Conservation (phyloP, 345 rosid genomes). For the Mercurialis annua region DNA sequence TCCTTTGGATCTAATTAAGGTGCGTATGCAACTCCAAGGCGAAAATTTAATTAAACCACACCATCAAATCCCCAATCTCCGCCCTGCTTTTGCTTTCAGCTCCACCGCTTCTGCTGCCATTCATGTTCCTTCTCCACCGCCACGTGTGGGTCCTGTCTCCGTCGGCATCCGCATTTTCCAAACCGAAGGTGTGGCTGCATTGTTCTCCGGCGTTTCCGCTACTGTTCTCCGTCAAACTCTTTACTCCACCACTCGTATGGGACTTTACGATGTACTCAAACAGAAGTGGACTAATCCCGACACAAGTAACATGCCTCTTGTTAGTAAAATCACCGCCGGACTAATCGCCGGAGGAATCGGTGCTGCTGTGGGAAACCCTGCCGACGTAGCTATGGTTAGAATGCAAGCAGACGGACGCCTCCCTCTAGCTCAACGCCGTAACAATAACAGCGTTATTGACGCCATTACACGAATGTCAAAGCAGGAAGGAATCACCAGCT, state of each 20-base stretch:
- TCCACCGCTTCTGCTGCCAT: constrained; percentile 36
- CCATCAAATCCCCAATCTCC: constrained; percentile 27
- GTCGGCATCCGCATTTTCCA: constrained; percentile 58
- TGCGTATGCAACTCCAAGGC: constrained; percentile 83
- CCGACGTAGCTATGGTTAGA: constrained; percentile 82
- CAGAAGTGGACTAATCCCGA: constrained; percentile 60
- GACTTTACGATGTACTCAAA: constrained; percentile 69
- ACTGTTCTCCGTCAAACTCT: constrained; percentile 75
- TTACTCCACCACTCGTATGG: constrained; percentile 90
- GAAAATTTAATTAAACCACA: constrained; percentile 36
- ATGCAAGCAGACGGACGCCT: constrained; percentile 88
- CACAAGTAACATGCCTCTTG: constrained; percentile 48
- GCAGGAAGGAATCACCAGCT: constrained; percentile 61
- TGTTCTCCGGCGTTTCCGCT: constrained; percentile 80
- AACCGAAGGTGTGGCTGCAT: constrained; percentile 51
- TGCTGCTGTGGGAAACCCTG: constrained; percentile 76
- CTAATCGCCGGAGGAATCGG: constrained; percentile 65
- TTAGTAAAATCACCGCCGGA: constrained; percentile 56
- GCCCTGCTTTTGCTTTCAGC: constrained; percentile 55
- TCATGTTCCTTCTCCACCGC: constrained; percentile 27
- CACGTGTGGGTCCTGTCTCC: constrained; percentile 53
- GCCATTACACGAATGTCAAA: constrained; percentile 57
- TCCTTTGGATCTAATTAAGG: constrained; percentile 84
- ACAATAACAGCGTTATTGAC: constrained; percentile 60
- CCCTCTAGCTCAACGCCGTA: constrained; percentile 57